Conservation (phyloP, 352 stramenopile genomes). For the Pythium dissimile region DNA sequence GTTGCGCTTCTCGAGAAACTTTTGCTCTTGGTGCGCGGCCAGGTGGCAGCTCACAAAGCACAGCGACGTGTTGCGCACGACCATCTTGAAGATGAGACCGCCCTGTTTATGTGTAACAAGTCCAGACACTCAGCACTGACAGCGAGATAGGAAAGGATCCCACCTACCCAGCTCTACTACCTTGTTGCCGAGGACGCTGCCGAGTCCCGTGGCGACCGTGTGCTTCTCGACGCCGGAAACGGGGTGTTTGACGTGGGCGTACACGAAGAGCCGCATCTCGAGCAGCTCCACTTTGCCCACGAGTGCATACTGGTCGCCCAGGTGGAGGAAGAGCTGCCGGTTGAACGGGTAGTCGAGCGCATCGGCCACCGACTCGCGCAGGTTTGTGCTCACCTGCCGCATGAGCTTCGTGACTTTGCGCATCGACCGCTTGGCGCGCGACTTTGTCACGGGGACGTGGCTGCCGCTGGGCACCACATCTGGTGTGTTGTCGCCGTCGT, state of each 20-base stretch:
- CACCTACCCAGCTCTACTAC: no score
- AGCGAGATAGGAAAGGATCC: no score
- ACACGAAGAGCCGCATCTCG: constrained; percentile 79
- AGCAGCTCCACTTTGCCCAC: constrained; percentile 75
- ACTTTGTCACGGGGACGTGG: constrained; percentile 66
- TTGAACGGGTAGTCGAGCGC: constrained; percentile 66
- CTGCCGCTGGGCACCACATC: constrained; percentile 24
- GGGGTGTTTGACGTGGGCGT: constrained; percentile 55
- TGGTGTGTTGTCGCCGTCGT: constrained; percentile 25
- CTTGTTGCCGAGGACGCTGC: constrained; percentile 83
- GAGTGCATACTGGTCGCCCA: constrained; percentile 55
- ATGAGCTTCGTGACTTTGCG: constrained; percentile 63
- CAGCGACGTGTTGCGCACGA: constrained; percentile 74
- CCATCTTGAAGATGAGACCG: constrained; percentile 70
- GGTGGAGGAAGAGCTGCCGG: constrained; percentile 53
- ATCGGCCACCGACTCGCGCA: constrained; percentile 56
- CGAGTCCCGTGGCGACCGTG: constrained; percentile 68
- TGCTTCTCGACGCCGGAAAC: constrained; percentile 65
- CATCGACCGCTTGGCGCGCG: constrained; percentile 63
- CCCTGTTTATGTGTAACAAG: constrained; percentile 30
- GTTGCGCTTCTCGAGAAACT: constrained; percentile 86
- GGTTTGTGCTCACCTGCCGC: constrained; percentile 59
- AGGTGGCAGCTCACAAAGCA: constrained; percentile 88
- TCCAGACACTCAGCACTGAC: not conserved
- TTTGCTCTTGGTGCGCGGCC: constrained; percentile 79